phyloP scores from a whole-genome alignment of 1,284 basidiomycete genomes.

The Trichosporon sp. region DNA sequence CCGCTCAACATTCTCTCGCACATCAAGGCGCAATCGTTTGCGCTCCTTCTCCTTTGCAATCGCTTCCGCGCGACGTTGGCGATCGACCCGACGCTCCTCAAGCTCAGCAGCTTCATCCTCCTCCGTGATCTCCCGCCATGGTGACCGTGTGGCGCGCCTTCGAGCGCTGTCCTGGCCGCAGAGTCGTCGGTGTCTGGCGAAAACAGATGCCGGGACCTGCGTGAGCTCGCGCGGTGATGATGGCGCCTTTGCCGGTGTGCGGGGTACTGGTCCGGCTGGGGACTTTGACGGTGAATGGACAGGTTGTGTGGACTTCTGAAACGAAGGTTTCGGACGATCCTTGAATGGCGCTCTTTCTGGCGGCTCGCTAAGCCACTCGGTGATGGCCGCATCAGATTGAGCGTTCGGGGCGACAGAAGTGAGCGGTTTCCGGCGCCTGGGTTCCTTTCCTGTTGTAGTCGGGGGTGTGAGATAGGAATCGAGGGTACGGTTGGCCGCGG shows the following conservation, averaged over 20 bases:
- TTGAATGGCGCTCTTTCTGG: neutral
- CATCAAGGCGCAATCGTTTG: constrained; percentile 7
- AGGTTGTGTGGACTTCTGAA: neutral
- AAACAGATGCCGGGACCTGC: constrained; percentile 26
- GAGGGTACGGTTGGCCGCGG: neutral
- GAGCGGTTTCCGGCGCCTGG: neutral
- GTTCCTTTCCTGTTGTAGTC: neutral
- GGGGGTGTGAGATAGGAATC: constrained; percentile 16
- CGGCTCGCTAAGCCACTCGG: neutral
- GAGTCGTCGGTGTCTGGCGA: constrained; percentile 25
- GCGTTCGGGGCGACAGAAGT: neutral
- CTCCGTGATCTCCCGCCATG: constrained; percentile 14
- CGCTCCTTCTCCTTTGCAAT: constrained; percentile 8
- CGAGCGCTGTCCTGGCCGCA: constrained; percentile 25
- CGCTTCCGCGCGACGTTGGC: constrained; percentile 4
- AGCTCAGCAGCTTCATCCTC: neutral
- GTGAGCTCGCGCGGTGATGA: constrained; percentile 21
- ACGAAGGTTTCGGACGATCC: neutral
- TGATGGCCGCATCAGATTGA: neutral
- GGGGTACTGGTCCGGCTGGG: neutral
- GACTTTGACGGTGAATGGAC: neutral
- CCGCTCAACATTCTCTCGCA: neutral
- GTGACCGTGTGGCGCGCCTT: constrained; percentile 12
- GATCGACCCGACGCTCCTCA: neutral
- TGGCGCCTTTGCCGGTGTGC: neutral